Evolutionary conservation across 2,329 filamentous ascomycete genomes (phyloP).

Genomic region (Fusarium sacchari): DNA sequence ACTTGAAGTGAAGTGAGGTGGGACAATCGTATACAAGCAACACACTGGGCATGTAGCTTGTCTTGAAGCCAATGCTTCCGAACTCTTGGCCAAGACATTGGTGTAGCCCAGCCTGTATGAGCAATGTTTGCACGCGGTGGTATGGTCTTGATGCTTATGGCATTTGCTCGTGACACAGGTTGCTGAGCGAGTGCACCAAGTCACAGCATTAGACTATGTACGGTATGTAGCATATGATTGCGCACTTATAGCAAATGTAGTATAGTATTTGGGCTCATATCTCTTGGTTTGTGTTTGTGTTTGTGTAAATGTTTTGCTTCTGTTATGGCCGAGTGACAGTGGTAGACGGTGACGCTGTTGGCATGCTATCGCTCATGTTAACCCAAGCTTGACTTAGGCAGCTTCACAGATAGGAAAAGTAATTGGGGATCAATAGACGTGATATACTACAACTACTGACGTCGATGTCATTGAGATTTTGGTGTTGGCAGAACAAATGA

Average conservation of each 20-base stretch:
- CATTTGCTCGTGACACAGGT: background rate
- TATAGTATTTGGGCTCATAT: background rate
- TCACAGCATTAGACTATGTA: background rate
- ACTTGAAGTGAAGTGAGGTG: background rate
- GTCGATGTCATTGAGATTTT: background rate
- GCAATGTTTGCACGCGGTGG: background rate
- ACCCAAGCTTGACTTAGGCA: background rate
- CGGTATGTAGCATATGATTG: background rate
- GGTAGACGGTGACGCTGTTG: background rate
- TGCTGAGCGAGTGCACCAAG: background rate
- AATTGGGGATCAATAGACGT: background rate
- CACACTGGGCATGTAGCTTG: background rate
- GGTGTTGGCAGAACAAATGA: background rate
- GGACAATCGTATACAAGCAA: background rate
- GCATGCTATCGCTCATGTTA: background rate
- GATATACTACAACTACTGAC: background rate
- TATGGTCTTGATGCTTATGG: background rate
- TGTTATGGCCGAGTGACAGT: background rate
- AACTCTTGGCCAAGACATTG: rapidly evolving
- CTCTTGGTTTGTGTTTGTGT: background rate
- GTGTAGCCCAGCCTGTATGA: background rate
- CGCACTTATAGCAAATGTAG: too few relatives aligned
- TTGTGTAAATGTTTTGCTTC: background rate
- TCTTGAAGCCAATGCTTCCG: background rate
- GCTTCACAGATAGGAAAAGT: rapidly evolving